Conservation (phyloP, 305 asterid genomes). For the Salvia sclarea region DNA sequence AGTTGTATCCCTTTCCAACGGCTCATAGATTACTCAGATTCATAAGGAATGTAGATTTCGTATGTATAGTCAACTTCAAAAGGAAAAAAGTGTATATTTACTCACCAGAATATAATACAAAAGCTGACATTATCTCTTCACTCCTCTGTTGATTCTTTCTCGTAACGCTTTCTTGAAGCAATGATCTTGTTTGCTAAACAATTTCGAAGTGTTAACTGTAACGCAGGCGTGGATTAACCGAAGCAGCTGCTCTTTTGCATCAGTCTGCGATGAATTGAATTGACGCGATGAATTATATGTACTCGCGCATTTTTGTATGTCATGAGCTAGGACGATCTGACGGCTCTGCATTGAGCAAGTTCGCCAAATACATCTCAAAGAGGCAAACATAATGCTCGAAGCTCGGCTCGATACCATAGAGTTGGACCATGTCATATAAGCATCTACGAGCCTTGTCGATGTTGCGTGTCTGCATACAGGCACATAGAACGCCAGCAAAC, state of each 20-base stretch:
- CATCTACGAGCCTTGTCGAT: constrained; percentile 42
- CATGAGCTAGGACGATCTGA: constrained; percentile 3
- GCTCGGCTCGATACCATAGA: constrained; percentile 41
- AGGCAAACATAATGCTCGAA: constrained; percentile 41
- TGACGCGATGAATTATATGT: neutral
- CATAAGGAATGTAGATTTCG: constrained; percentile 22
- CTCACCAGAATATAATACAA: constrained; percentile 32
- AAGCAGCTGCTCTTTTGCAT: neutral
- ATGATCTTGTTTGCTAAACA: neutral
- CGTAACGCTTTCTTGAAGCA: neutral
- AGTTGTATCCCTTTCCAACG: neutral
- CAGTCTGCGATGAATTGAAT: neutral
- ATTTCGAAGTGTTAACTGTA: neutral
- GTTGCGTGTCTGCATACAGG: constrained; percentile 43
- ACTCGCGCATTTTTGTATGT: neutral
- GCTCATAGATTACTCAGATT: constrained; percentile 24
- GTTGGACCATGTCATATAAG: constrained; percentile 44
- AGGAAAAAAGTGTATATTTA: constrained; percentile 29
- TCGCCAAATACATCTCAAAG: constrained; percentile 36
- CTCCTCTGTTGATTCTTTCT: neutral
- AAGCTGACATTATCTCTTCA: constrained; percentile 15
- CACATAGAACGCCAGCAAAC: constrained; percentile 45
- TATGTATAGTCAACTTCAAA: constrained; percentile 27
- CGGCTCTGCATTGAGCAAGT: constrained; percentile 22
- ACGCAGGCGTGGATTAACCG: neutral